Base-by-base conservation (phyloP, 192 early-diverging fungal species). In the Diversispora eburnea region DNA sequence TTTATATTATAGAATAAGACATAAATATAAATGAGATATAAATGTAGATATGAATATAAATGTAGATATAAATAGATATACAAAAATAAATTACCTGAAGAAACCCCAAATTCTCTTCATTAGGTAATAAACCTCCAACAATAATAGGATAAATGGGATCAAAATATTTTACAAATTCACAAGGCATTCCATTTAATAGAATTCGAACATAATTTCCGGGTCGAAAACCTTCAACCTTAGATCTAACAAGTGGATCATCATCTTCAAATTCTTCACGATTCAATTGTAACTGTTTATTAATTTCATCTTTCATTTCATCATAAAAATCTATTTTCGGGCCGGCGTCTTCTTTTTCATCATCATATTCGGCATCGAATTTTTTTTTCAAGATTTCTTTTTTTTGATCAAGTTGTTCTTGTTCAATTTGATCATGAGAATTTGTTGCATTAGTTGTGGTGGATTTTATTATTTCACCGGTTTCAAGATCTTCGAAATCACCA, bases 171-270 rank as follows among this genome's bases (percentile, higher is more conserved):
- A 96, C 86, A 79, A 99, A 99, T 84, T 99, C 98, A 77, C 83
- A 91, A 45, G 95, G 96, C 87, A 99, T 92, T 71, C 92, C 82
- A 77, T 92, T 86, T 52, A 99, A 81, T 22, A 99, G 78, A 59
- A 99, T 84, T 74, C 95, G 91, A 51, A 99, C 92, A 81, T 99
- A 99, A 69, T 85, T 88, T 61, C 98, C 98, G 2, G 98, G 90
- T 45, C 94, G 88, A 79, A 91, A 94, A 54, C 97, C 97, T 82
- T 98, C 93, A 43, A 99, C 88, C 80, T 91, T 81, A 3, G 94
- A 88, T 42, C 94, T 85, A 9, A 87, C 78, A 47, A 83, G 82
- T 8, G 81, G 78, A 70, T 93, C 91, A 67, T 93, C 93, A 67
- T 92, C 88, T 49, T 90, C 91, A 84, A 99, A 98, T 83, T 97